These are phyloP conservation scores for Hyphopichia fennica DNA, from an alignment of 1,139 yeast species.

Conservation along the genomic window DNA sequence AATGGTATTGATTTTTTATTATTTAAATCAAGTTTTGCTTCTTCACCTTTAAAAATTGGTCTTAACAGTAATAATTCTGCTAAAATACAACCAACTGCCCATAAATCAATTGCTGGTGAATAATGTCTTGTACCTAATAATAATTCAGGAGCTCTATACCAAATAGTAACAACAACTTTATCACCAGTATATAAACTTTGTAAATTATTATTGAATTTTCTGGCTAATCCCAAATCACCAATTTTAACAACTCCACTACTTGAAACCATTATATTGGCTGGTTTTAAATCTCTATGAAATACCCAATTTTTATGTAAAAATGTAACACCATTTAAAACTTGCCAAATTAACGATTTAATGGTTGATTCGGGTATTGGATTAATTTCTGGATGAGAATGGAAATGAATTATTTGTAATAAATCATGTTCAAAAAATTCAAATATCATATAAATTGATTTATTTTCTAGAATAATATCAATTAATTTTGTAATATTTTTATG, in stretches of 20 bases:
- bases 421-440: conserved; percentile 97
- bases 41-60: conserved; percentile 97
- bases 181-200: conserved; percentile 93
- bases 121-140: conserved; percentile 90
- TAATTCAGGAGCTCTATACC: conserved; percentile 97
- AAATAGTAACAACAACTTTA: conserved; percentile 95
- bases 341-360: conserved; percentile 86
- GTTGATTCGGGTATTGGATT: conserved; percentile 76
- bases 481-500: conserved; percentile 79
- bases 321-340: conserved; percentile 85
- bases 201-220: conserved; percentile 84
- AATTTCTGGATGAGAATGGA: conserved; percentile 86
- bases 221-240: conserved; percentile 93
- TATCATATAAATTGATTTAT: conserved; percentile 89
- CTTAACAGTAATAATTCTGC: conserved; percentile 87
- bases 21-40: conserved; percentile 80
- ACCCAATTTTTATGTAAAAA: conserved; percentile 95
- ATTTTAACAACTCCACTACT: conserved; percentile 86
- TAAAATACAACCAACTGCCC: conserved; percentile 97
- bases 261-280: conserved; percentile 97
- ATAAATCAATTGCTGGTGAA: conserved; percentile 90
- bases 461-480: conserved; percentile 84
- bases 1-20: conserved; percentile 90
- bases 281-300: conserved; percentile 91
- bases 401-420: conserved; percentile 86